Base-by-base conservation (phyloP, 495 filamentous ascomycete genomes). In the Aspergillus affinis region DNA sequence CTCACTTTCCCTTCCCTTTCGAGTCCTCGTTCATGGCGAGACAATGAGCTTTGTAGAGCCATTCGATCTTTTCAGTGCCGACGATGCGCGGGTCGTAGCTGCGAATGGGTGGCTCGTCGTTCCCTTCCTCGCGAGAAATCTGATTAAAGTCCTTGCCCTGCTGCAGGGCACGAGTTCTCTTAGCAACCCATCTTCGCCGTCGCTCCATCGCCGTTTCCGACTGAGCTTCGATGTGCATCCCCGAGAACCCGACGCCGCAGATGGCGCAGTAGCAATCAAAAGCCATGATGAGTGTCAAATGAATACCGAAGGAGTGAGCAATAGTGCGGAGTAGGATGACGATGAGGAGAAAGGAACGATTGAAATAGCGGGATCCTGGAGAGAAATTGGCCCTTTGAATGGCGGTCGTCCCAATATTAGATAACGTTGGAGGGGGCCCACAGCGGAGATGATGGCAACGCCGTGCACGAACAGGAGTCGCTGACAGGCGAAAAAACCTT, bases 191-290 rank as follows among this genome's bases (percentile, higher is more conserved):
- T n/a, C 60, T 50, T 27, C 60, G 21, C 23, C 65, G 65, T 12
- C 57, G 61, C 27, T 64, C 65, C 7, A 55, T 45, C 4, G 65
- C 53, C 1, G 61, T 53, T 48, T 67, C 57, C 17, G 65, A 67
- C 15, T 57, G 62, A 2, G 59, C 17, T 27, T 64, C 65, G 17
- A 64, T 61, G 20, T 61, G 60, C 61, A 67, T 62, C 5, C 65
- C 65, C 21, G 59, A 58, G 51, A 67, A 67, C 12, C 65, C 60
- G 9, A 64, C 65, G 36, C 65, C 65, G 48, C 65, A 67, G 13
- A 67, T 61, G 32, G 65, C 65, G 30, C 65, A 67, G 59, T 67
- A 67, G 19, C 65, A 67, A 27, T 67, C 65, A 51, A 62, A 67
- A 17, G 65, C 65, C 65, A 67, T 67, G 17, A 26, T 21, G 45